A percentile compares a stretch with the other conserved stretches of the same genome.
Conservation (phyloP, 306 rosid genomes). For the Alnus rubra region DNA sequence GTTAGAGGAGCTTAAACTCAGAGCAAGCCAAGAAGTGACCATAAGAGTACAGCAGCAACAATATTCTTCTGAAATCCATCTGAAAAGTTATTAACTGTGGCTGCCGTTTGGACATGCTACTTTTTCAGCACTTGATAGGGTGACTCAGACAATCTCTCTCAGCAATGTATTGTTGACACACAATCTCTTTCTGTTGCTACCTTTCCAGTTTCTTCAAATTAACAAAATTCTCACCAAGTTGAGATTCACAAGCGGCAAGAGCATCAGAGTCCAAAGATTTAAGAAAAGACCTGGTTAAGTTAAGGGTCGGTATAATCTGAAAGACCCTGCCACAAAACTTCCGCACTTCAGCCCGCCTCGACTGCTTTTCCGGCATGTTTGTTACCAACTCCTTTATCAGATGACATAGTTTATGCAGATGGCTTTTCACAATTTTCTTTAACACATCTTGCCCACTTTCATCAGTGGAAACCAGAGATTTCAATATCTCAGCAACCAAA, state of each 20-base stretch:
- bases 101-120: constrained; percentile 3
- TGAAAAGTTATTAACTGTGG: constrained; percentile 9
- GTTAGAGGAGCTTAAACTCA: too few relatives aligned
- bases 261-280: constrained; percentile 52
- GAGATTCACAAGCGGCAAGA: constrained; percentile 55
- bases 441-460: constrained; percentile 41
- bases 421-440: constrained; percentile 49
- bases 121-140: background rate
- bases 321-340: constrained; percentile 63
- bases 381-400: constrained; percentile 64
- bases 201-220: constrained; percentile 46
- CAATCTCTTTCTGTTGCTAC: background rate
- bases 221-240: constrained; percentile 57
- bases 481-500: constrained; percentile 60
- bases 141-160: background rate
- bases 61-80: constrained; percentile 3
- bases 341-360: constrained; percentile 60
- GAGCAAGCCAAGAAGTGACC: constrained; percentile 2
- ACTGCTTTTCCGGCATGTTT: constrained; percentile 62
- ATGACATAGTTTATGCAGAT: constrained; percentile 48
- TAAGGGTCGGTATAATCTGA: constrained; percentile 47
- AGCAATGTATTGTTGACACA: background rate
- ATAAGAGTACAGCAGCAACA: background rate
- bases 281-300: constrained; percentile 49
- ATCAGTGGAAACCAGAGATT: constrained; percentile 42